These are phyloP conservation scores for Clarireedia sp. DNA, from an alignment of 2,329 filamentous ascomycete species.

Conservation along the genomic window DNA sequence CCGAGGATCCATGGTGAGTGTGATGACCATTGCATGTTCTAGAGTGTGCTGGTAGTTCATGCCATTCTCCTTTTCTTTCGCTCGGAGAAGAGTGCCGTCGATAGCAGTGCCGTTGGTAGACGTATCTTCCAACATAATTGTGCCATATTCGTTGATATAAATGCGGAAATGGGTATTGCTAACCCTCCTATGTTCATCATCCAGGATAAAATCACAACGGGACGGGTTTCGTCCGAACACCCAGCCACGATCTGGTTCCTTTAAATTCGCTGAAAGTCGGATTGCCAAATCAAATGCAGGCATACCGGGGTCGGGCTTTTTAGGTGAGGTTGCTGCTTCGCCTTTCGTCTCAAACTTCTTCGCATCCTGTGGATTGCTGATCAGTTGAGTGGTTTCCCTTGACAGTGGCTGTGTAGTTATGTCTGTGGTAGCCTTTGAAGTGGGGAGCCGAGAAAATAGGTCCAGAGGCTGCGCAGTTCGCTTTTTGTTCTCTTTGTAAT, in stretches of 20 bases:
- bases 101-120: conserved; percentile 96
- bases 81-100: conserved; percentile 59
- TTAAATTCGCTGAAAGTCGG: conserved; percentile 65
- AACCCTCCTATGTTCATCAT: conserved; percentile 63
- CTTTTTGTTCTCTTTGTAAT: no score
- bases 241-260: conserved; percentile 65
- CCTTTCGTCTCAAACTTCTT: conserved; percentile 2
- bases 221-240: conserved; percentile 71
- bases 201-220: conserved; percentile 67
- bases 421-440: no score
- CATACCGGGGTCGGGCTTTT: conserved; percentile 14
- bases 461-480: no score
- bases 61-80: conserved; percentile 40
- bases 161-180: conserved; percentile 97
- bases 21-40: conserved; percentile 26
- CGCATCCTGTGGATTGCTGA: no score
- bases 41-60: conserved; percentile 29
- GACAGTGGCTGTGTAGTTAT: no score
- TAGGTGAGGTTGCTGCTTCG: conserved; percentile 16
- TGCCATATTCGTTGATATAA: conserved; percentile 76
- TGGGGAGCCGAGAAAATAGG: no score
- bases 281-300: conserved; percentile 60
- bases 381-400: no score
- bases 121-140: conserved; percentile 85
- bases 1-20: conserved; percentile 24